Percentiles rank a stretch among this genome's conserved stretches.
Conservation (phyloP, 257 asterid genomes). For the Solanum virginianum region DNA sequence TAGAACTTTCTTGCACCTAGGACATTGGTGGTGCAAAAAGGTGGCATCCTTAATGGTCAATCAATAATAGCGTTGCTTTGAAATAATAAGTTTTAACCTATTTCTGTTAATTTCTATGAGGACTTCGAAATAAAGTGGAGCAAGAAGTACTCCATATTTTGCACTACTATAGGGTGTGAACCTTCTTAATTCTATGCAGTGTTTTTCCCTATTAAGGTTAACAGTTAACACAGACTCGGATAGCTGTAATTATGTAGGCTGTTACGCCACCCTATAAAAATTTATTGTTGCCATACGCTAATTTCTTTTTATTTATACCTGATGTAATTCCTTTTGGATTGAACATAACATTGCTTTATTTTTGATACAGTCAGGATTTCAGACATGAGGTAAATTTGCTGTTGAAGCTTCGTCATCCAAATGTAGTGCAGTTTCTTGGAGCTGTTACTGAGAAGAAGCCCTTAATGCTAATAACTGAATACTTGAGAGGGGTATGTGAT, state of each 20-base stretch:
- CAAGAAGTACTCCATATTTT: background rate
- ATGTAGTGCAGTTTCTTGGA: constrained; percentile 95
- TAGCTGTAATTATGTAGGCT: background rate
- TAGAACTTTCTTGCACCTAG: background rate
- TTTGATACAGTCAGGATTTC: constrained; percentile 78
- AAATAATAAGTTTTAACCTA: background rate
- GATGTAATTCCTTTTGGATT: background rate
- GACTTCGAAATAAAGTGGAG: background rate
- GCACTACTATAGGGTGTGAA: background rate
- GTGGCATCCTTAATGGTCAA: background rate
- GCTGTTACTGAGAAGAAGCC: constrained; percentile 95
- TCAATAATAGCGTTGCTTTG: background rate
- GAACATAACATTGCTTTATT: background rate
- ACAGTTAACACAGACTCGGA: background rate
- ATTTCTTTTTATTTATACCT: background rate
- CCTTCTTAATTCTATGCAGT: background rate
- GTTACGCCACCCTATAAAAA: background rate
- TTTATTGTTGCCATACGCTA: background rate
- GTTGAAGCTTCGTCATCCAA: constrained; percentile 98
- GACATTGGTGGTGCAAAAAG: background rate
- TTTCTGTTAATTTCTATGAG: background rate
- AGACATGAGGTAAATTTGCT: constrained; percentile 96
- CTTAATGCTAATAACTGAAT: constrained; percentile 86
- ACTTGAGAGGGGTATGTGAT: constrained; percentile 80
- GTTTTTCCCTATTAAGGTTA: background rate